Base-by-base conservation (phyloP, 768 basidiomycete species). In the Lactarius tabidus region DNA sequence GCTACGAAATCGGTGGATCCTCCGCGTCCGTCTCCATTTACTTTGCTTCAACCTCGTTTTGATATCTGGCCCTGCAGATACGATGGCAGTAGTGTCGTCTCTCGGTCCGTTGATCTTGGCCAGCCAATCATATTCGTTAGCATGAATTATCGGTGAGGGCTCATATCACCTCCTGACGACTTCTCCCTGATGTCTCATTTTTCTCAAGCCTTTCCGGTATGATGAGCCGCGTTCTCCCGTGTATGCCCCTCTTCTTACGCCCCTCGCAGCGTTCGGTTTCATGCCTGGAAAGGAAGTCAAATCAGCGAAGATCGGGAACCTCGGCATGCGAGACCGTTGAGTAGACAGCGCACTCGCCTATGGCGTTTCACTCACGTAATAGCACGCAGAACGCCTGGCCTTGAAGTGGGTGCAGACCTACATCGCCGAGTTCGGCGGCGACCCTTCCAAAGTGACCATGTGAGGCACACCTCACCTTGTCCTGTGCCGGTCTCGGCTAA, bases 371-470 rank as follows among this genome's bases (percentile, higher is more conserved):
- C 59, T 33, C 17, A 57, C 5, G 1, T n/a, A 15, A 1, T n/a
- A 15, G 36, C 28, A n/a, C 64, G 57, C 72, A 88, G 82, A 85
- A 71, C 79, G 84, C 29, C 74, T 82, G 43, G 86, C 86, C 1
- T 70, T 90, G 8, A 73, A 82, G 62, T 90, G 88, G 88, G 77
- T 90, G 1, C 82, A 87, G 67, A 82, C 84, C 70, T 84, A 90
- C 70, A 87, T 89, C 67, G 67, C 72, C 39, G 75, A 77, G 8
- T 90, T 89, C 67, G 87, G 88, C 0, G 89, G 89, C 7, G 86
- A 90, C 71, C 81, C 84, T 0, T 72, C 71, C 3, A 85, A 84
- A 71, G 86, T 86, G 3, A 85, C 84, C 0, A 79, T 85, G 82
- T 85, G 71, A 61, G 81, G 12, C 53, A 55, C 33, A 6, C 45